Evolutionary conservation across 1,284 basidiomycete genomes (phyloP).

Genomic region (Moesziomyces globuligerus): DNA sequence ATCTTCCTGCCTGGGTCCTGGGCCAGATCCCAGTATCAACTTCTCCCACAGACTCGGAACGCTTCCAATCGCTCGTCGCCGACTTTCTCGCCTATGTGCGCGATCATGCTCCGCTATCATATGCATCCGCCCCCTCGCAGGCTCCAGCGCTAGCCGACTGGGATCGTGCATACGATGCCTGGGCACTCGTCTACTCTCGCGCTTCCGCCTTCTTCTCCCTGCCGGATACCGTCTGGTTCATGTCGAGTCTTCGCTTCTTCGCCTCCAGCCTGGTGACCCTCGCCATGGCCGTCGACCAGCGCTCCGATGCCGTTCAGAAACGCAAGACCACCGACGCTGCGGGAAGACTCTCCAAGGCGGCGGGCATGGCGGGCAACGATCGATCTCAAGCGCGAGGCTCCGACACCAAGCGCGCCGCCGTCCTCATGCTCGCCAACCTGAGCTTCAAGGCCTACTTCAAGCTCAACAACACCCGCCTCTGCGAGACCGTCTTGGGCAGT

Average conservation of each 20-base stretch:
- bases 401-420: constrained; percentile 62
- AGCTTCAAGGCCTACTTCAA: constrained; percentile 66
- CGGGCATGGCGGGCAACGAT: constrained; percentile 64
- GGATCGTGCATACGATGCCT: constrained; percentile 52
- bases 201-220: constrained; percentile 63
- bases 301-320: constrained; percentile 28
- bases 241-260: constrained; percentile 50
- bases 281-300: constrained; percentile 43
- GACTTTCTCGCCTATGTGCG: constrained; percentile 41
- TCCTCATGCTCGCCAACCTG: constrained; percentile 62
- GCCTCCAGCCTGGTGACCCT: constrained; percentile 42
- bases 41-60: constrained; percentile 40
- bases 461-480: constrained; percentile 68
- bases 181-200: constrained; percentile 54
- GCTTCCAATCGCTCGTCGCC: constrained; percentile 45
- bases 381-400: constrained; percentile 48
- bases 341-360: constrained; percentile 60
- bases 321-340: constrained; percentile 65
- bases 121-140: constrained; percentile 11
- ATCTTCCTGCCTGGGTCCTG: constrained; percentile 30
- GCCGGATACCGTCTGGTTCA: constrained; percentile 65
- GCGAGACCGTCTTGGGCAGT: constrained; percentile 69
- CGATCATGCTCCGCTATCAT: constrained; percentile 23
- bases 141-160: constrained; percentile 19
- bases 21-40: constrained; percentile 28